Conservation (phyloP, 208 protist species). For the Angomonas ambiguus region DNA sequence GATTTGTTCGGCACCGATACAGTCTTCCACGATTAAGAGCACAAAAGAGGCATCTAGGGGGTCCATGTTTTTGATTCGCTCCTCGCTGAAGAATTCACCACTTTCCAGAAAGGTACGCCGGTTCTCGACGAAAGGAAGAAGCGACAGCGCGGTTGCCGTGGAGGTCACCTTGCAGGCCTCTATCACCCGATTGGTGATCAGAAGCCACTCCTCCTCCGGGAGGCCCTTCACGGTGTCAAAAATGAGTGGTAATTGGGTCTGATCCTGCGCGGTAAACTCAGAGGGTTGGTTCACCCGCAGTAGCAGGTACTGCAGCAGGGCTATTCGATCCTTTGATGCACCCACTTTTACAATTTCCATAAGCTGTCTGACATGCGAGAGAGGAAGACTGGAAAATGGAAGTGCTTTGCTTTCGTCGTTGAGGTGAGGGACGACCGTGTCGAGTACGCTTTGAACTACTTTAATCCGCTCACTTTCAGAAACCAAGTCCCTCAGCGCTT, state of each 20-base stretch:
- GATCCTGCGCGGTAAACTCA: constrained; percentile 13
- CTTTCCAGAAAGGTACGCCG: background rate
- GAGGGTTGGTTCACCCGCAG: constrained; percentile 4
- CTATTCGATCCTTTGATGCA: constrained; percentile 12
- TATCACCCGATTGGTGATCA: background rate
- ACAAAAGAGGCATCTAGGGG: background rate
- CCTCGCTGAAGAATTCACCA: background rate
- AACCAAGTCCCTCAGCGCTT: background rate
- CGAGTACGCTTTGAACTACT: background rate
- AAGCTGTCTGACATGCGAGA: constrained; percentile 21
- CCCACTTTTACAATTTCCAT: constrained; percentile 32
- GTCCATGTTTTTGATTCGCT: background rate
- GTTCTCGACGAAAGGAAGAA: background rate
- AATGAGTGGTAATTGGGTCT: constrained; percentile 14
- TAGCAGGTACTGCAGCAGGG: constrained; percentile 33
- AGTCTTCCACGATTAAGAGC: background rate
- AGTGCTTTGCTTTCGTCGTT: background rate
- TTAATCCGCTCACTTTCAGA: background rate
- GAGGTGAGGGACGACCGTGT: background rate
- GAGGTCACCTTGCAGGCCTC: background rate
- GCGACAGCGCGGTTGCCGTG: background rate
- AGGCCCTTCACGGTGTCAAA: constrained; percentile 13
- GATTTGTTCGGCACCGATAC: background rate
- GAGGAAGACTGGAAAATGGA: background rate
- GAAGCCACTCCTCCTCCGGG: constrained; percentile 4